Percentiles rank a stretch among this genome's conserved stretches.
Evolutionary conservation across 176 grass and related monocot genomes (phyloP).

Genomic region (Oryza rufipogon): DNA sequence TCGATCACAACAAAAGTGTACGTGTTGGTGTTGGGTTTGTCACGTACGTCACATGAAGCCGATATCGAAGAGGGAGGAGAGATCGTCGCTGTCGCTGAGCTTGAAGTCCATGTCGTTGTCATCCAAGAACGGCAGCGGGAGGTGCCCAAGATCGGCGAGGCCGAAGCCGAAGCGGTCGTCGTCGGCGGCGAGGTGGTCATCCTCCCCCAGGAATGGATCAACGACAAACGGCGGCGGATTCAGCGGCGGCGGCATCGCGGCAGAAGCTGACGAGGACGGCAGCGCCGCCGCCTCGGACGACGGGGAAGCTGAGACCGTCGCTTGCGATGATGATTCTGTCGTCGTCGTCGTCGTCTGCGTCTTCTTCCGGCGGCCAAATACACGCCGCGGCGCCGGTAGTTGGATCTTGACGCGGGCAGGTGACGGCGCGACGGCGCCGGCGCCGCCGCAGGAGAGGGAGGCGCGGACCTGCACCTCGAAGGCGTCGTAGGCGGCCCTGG

Average conservation of each 20-base stretch:
- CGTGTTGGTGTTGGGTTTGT: background rate
- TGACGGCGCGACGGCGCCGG: no score
- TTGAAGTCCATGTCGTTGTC: background rate
- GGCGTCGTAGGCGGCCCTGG: slow-evolving; percentile 40
- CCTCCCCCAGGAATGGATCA: background rate
- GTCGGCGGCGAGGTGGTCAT: background rate
- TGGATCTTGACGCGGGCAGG: background rate
- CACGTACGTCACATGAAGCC: background rate
- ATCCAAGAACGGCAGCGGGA: slow-evolving; percentile 28
- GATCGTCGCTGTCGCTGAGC: background rate
- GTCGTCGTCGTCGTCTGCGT: background rate
- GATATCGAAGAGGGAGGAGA: background rate
- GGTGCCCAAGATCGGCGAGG: slow-evolving; percentile 6
- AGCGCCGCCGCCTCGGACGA: background rate
- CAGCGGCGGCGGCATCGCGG: no score
- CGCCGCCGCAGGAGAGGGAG: background rate
- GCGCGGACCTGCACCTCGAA: background rate
- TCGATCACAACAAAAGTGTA: background rate
- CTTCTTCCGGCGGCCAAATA: background rate
- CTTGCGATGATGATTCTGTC: no score
- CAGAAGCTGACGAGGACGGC: background rate
- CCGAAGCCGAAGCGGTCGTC: slow-evolving; percentile 17
- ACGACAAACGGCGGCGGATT: no score
- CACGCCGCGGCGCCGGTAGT: background rate
- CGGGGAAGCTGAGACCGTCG: background rate